These are phyloP conservation scores for Xerocomus amazonicus DNA, from an alignment of 1,284 basidiomycete species.

Conservation along the genomic window DNA sequence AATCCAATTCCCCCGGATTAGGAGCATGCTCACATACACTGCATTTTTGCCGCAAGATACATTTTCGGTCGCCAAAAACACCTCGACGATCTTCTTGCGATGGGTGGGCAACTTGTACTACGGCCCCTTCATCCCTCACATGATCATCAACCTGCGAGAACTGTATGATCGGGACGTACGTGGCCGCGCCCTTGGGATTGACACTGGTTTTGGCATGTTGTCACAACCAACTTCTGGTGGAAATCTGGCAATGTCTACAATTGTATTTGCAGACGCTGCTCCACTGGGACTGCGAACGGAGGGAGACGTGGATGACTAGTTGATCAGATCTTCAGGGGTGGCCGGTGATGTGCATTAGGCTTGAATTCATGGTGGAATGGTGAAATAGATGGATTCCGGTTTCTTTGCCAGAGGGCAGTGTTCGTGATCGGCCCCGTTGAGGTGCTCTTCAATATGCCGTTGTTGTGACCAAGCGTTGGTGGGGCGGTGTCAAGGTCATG, in stretches of 20 bases:
- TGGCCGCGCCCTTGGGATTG: neutral
- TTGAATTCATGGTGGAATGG: too few species aligned
- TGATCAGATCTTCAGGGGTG: too few species aligned
- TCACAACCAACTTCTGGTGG: neutral
- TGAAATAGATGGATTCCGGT: too few species aligned
- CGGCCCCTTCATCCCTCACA: neutral
- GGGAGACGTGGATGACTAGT: neutral
- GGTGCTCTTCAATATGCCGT: neutral
- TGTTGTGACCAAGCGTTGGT: too few species aligned
- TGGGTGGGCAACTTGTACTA: neutral
- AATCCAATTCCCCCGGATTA: neutral
- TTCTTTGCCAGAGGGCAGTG: too few species aligned
- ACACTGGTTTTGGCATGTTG: constrained; percentile 1
- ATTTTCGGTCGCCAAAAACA: neutral
- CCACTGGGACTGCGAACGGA: neutral
- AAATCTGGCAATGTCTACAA: neutral
- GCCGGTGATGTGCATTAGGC: neutral
- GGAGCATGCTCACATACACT: neutral
- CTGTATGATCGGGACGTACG: neutral
- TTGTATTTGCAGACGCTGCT: neutral
- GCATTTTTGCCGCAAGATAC: neutral
- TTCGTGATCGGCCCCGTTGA: neutral
- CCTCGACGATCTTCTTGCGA: neutral
- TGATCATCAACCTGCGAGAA: constrained; percentile 1
- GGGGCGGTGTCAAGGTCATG: too few species aligned